Percentiles rank a stretch among this genome's conserved stretches.
Conservation (phyloP, 2,329 filamentous ascomycete species). For the Ceratocystis cubensis region DNA sequence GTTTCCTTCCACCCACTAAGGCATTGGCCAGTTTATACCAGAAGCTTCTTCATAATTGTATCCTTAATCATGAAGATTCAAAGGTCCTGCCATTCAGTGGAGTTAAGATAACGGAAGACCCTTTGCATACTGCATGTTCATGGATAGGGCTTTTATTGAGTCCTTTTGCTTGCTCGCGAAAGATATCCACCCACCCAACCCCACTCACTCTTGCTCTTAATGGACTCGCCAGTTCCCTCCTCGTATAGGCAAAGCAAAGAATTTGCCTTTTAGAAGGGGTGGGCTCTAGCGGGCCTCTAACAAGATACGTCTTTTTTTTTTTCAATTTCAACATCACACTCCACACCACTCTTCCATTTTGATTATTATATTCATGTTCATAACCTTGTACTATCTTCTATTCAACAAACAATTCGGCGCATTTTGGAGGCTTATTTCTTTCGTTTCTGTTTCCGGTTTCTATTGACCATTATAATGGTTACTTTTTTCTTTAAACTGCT, state of each 20-base stretch:
- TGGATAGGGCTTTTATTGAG: background rate
- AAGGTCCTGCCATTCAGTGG: background rate
- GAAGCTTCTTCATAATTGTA: background rate
- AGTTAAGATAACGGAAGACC: background rate
- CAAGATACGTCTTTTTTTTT: background rate
- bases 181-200: background rate
- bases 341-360: background rate
- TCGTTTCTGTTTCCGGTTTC: background rate
- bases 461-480: background rate
- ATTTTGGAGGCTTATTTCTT: background rate
- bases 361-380: background rate
- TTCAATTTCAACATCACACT: background rate
- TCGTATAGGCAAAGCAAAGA: background rate
- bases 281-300: too few species aligned
- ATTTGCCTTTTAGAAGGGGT: too few species aligned
- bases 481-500: background rate
- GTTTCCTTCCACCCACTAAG: background rate
- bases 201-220: background rate
- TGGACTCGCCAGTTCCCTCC: background rate
- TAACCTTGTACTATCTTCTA: conserved; percentile 4
- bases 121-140: background rate
- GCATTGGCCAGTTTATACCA: background rate
- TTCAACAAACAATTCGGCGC: conserved; percentile 6
- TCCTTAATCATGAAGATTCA: background rate
- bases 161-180: background rate